Evolutionary conservation across 2,329 filamentous ascomycete genomes (phyloP), one percentile per base, ranked within the genome.

Genomic region (Neonectria hederae): DNA sequence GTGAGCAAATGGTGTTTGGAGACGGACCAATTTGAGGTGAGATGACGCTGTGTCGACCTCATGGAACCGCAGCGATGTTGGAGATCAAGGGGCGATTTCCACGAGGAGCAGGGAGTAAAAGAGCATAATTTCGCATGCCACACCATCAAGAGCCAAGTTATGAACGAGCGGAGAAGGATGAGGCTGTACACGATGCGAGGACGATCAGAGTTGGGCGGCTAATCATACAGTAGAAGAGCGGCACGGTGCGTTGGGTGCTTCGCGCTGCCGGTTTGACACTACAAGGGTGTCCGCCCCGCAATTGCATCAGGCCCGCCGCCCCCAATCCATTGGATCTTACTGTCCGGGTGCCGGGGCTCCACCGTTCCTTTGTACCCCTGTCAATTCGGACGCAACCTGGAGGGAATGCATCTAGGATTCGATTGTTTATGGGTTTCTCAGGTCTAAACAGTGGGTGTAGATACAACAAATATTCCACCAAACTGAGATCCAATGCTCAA

Each of bases 41-140:
- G 28, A 65, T 62, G 62, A 65, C 55, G 60, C 38, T 58, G 19
- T 52, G 54, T 40, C 59, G 56, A 54, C 66, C 69, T 63, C 59
- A 43, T 63, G 62, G 69, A 67, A 63, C 66, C 68, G 66, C 67
- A 55, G 35, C 19, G 49, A 30, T 63, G 42, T 28, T 43, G 55
- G 22, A 61, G 68, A 49, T 67, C 68, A 70, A 66, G 68, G 69
- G 62, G 59, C 65, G 63, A 69, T 69, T 52, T 56, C 22, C 52
- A 55, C 46, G 54, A 28, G 22, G 13, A 5, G 10, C 9, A 30
- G 28, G 46, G 53, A n/a, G 56, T 10, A 7, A 53, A 46, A 53
- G 59, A 62, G 48, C 67, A 69, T 72, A 59, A 64, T 65, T 66
- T 72, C 62, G 61, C 52, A 65, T 63, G 59, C 54, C 56, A 59